Evolutionary conservation across 768 basidiomycete species (phyloP).

Genomic region (Roridomyces roridus): DNA sequence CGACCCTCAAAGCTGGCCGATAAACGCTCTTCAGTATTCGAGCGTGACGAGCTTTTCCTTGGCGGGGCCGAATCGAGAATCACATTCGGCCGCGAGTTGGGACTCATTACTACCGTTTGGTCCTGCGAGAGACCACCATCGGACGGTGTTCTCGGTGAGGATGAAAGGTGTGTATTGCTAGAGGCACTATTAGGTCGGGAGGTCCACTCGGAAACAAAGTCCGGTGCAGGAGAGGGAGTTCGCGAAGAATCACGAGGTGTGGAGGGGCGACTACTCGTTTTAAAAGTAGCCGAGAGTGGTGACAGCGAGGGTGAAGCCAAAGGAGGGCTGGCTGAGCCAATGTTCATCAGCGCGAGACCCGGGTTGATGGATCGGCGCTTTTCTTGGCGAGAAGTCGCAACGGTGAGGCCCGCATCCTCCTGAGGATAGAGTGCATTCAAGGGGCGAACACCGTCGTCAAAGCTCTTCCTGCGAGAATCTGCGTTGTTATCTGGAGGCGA

Average conservation of each 20-base stretch:
- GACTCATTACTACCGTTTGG: conserved; percentile 47
- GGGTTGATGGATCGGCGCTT: conserved; percentile 59
- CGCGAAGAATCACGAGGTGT: conserved; percentile 36
- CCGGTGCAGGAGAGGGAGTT: conserved; percentile 38
- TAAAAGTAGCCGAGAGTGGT: conserved; percentile 37
- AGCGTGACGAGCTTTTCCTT: conserved; percentile 25
- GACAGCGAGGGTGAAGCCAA: conserved; percentile 35
- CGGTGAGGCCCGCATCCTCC: conserved; percentile 37
- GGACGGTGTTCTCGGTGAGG: conserved; percentile 41
- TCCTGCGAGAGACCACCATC: conserved; percentile 44
- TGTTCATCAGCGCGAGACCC: conserved; percentile 42
- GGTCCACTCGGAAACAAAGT: conserved; percentile 35
- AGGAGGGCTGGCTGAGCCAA: conserved; percentile 31
- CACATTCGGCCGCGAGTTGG: conserved; percentile 37
- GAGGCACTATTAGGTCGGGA: conserved; percentile 28
- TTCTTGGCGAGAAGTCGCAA: conserved; percentile 44
- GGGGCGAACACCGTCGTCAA: conserved; percentile 52
- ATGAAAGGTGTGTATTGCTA: conserved; percentile 29
- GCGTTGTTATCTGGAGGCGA: conserved; percentile 25
- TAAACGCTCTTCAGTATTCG: conserved; percentile 9
- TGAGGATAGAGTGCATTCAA: conserved; percentile 43
- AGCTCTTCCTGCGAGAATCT: conserved; percentile 45
- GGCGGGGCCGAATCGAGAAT: conserved; percentile 33
- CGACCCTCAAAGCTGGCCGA: conserved; percentile 25
- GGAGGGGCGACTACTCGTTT: conserved; percentile 31